Base-by-base conservation (phyloP, 2,329 filamentous ascomycete species). In the Trichoderma asperellum region DNA sequence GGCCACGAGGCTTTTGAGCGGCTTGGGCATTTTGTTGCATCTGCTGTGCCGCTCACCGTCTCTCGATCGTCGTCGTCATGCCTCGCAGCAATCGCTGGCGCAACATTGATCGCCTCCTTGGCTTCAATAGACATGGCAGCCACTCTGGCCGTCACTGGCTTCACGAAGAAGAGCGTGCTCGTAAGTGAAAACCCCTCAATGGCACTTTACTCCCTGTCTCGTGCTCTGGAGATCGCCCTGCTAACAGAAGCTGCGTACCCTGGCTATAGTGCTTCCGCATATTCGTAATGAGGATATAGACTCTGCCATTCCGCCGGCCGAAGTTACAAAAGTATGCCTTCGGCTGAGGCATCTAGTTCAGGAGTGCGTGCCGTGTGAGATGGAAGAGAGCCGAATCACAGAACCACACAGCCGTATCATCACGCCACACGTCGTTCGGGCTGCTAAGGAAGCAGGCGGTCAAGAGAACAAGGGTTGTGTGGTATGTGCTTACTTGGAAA, bases 301-400 rank as follows among this genome's bases (percentile, higher is more conserved):
- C 53, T 89, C 92, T 12, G 89, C 91, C 34, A 89, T 95, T 43
- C 88, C 92, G 1, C 85, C 94, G 14, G 84, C 87, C 70, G 91
- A 96, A 75, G 94, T 97, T 71, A 97, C 95, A 71, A 94, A 94
- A 78, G 86, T 96, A 68, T 95, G 94, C 32, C 87, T 99, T 18
- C 92, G 94, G 69, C 85, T 99, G 72, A 96, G 95, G 75, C 93
- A 96, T 77, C 89, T 97, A 74, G 89, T 99, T 75, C 94, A 97
- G 80, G 88, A 94, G 78, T 91, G 94, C 68, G 88, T 99, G 32
- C 92, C 95, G 1, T 97, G 93, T 82, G 96, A 99, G 79, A 85
- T 99, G 49, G 91, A 96, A 69, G 89, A 92, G 76, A 85, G 85
- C 5, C 83, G 87, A 68, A 85, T 99, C 76, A 96, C 92, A 4